Evolutionary conservation across 1,284 basidiomycete species (phyloP).

Genomic region (Tilletia indica): DNA sequence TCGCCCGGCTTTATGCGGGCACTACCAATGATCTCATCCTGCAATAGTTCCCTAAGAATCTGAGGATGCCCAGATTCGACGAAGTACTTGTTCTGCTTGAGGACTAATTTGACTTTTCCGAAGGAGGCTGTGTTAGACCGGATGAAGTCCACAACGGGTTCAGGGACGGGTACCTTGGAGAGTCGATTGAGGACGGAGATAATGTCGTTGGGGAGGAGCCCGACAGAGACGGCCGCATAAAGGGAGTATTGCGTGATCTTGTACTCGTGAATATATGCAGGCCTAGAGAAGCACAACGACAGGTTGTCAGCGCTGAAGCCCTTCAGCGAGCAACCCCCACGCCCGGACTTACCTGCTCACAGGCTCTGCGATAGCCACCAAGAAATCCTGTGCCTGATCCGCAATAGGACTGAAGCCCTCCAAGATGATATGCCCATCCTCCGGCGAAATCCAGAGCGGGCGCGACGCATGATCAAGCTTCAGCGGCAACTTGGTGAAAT

Average conservation of each 20-base stretch:
- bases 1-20: conserved; percentile 44
- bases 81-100: conserved; percentile 56
- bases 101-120: conserved; percentile 55
- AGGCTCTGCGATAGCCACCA: conserved; percentile 96
- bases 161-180: conserved; percentile 53
- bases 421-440: conserved; percentile 53
- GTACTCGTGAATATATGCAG: conserved; percentile 97
- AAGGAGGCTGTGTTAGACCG: conserved; percentile 52
- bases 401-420: conserved; percentile 70
- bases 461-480: conserved; percentile 51
- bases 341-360: conserved; percentile 79
- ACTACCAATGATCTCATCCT: conserved; percentile 47
- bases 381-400: conserved; percentile 95
- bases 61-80: conserved; percentile 54
- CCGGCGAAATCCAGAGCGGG: conserved; percentile 54
- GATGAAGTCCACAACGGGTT: conserved; percentile 50
- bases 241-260: conserved; percentile 96
- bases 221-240: conserved; percentile 97
- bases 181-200: conserved; percentile 73
- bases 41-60: conserved; percentile 49
- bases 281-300: conserved; percentile 62
- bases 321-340: too few species aligned
- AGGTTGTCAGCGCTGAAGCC: not conserved
- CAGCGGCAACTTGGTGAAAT: conserved; percentile 50
- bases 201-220: conserved; percentile 94